These are phyloP conservation scores for Wickerhamomyces subpelliculosus DNA, from an alignment of 805 yeast species.

Conservation along the genomic window DNA sequence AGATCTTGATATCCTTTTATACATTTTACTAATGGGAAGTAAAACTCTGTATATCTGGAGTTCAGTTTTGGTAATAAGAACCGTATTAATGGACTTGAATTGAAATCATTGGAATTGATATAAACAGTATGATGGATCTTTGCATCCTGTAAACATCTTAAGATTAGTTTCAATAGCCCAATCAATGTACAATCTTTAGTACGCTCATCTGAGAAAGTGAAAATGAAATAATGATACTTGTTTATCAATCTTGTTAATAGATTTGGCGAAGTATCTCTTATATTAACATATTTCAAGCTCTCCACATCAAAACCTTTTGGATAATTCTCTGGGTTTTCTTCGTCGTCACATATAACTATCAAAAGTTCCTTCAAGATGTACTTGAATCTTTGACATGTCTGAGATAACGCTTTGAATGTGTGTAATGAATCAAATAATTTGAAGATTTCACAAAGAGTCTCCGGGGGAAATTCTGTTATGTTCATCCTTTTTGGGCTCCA, in stretches of 20 bases:
- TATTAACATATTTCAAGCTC: slow-evolving; percentile 1
- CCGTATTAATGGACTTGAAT: slow-evolving; percentile 7
- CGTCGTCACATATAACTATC: slow-evolving; percentile 6
- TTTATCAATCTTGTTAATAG: slow-evolving; percentile 1
- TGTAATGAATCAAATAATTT: slow-evolving; percentile 6
- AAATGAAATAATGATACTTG: slow-evolving; percentile 9
- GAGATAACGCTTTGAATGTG: slow-evolving; percentile 5
- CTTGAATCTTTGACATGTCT: slow-evolving; percentile 6
- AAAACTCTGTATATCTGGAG: slow-evolving; percentile 12
- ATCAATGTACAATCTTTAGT: not conserved
- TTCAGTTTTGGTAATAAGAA: slow-evolving; percentile 13
- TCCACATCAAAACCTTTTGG: not conserved
- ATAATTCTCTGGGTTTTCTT: not conserved
- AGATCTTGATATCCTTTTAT: slow-evolving; percentile 17
- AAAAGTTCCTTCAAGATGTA: slow-evolving; percentile 5
- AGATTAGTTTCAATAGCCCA: slow-evolving; percentile 9
- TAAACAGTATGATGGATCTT: slow-evolving; percentile 10
- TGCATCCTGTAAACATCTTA: slow-evolving; percentile 6
- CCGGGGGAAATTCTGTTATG: slow-evolving; percentile 12
- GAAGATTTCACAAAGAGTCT: slow-evolving; percentile 7
- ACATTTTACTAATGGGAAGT: slow-evolving; percentile 6
- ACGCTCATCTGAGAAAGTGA: slow-evolving; percentile 2
- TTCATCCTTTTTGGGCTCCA: not conserved
- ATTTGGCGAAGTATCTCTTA: slow-evolving; percentile 7
- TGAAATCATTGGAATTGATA: slow-evolving; percentile 3